These are phyloP conservation scores for Ampelomyces quisqualis DNA, from an alignment of 2,329 filamentous ascomycete genomes.

Conservation along the genomic window DNA sequence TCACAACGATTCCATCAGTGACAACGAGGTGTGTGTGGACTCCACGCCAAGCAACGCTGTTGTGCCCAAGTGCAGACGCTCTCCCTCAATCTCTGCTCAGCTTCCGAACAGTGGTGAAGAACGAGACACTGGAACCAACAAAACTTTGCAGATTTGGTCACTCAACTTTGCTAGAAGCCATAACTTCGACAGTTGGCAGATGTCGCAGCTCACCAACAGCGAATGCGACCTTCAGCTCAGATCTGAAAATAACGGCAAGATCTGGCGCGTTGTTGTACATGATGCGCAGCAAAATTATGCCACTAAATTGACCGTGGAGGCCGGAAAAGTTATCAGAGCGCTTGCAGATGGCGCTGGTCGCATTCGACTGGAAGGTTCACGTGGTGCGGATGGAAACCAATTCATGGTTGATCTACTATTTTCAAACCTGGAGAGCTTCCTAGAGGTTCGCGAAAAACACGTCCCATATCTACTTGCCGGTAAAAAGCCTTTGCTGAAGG, in stretches of 20 bases:
- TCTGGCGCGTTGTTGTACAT: slow-evolving; percentile 5
- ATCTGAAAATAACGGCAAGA: too few relatives aligned
- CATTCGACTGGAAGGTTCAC: slow-evolving; percentile 24
- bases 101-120: slow-evolving; percentile 3
- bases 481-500: background rate
- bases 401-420: slow-evolving; percentile 29
- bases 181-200: slow-evolving; percentile 9
- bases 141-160: slow-evolving; percentile 9
- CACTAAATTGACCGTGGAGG: too few relatives aligned
- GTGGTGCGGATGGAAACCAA: slow-evolving; percentile 4
- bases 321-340: slow-evolving; percentile 15
- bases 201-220: too few relatives aligned
- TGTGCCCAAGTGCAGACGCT: background rate
- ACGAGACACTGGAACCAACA: background rate
- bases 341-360: slow-evolving; percentile 15
- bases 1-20: background rate
- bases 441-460: slow-evolving; percentile 9
- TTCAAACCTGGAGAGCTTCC: slow-evolving; percentile 7
- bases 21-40: slow-evolving; percentile 21
- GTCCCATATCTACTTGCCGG: background rate
- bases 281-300: too few relatives aligned
- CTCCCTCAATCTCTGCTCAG: slow-evolving; percentile 5
- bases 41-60: background rate
- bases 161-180: slow-evolving; percentile 22
- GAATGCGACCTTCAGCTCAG: too few relatives aligned